A percentile compares a stretch with the other conserved stretches of the same genome.
These are phyloP conservation scores for Desmodesmus armatus DNA, from an alignment of 139 green algal genomes.

Conservation along the genomic window DNA sequence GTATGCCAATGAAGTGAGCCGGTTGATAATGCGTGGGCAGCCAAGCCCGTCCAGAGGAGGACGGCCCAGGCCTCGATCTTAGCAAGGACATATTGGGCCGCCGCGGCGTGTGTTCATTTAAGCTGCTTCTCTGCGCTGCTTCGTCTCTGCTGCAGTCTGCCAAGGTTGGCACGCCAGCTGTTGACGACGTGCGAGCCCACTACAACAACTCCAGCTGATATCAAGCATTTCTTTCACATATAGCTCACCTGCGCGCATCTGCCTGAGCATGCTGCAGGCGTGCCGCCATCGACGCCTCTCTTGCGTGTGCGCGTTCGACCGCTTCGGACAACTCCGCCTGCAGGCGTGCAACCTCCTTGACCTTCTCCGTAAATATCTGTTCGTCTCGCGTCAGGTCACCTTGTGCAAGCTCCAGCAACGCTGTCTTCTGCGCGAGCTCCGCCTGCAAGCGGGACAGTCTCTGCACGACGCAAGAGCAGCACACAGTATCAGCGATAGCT, in stretches of 20 bases:
- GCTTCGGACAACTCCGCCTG: constrained; percentile 4
- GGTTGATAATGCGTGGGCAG: too few relatives aligned
- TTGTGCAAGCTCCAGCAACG: constrained; percentile 79
- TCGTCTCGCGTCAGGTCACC: constrained; percentile 45
- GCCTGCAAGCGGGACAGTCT: constrained; percentile 71
- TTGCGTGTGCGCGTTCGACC: background rate
- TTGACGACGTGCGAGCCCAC: background rate
- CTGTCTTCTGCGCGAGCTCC: constrained; percentile 79
- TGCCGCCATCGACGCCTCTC: background rate
- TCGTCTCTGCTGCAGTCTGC: too few relatives aligned
- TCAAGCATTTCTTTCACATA: too few relatives aligned
- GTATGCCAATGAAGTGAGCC: too few relatives aligned
- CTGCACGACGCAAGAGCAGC: constrained; percentile 48
- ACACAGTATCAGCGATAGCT: too few relatives aligned
- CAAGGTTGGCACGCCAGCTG: too few relatives aligned
- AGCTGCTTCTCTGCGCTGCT: too few relatives aligned
- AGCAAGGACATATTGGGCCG: too few relatives aligned
- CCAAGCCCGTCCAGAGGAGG: too few relatives aligned
- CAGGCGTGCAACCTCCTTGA: constrained; percentile 17
- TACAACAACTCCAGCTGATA: background rate
- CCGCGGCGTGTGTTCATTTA: too few relatives aligned
- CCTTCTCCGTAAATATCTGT: constrained; percentile 13
- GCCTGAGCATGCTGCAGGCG: constrained; percentile 8
- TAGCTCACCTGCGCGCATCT: background rate
- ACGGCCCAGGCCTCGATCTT: too few relatives aligned